A percentile compares a stretch with the other conserved stretches of the same genome.
phyloP scores from a whole-genome alignment of 2,329 filamentous ascomycete species.

The Colletotrichum musae region DNA sequence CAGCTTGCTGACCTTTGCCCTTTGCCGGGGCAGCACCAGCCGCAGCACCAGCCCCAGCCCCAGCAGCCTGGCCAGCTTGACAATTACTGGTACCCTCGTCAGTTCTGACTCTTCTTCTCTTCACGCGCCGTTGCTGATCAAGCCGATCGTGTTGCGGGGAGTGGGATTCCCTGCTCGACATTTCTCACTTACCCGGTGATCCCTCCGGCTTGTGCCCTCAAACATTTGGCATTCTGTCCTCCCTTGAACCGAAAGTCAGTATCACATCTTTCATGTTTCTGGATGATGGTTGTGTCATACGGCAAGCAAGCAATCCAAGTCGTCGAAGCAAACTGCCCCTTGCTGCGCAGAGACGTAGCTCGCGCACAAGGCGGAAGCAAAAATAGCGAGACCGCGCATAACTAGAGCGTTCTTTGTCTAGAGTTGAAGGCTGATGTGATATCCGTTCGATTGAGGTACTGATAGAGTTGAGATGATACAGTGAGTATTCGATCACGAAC shows the following conservation, averaged over 20 bases:
- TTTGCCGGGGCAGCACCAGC: slow-evolving; percentile 17
- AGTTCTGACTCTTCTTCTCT: not conserved
- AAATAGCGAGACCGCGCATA: slow-evolving; percentile 27
- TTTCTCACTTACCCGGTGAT: slow-evolving; percentile 22
- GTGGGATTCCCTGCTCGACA: no score
- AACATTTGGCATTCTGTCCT: slow-evolving; percentile 34
- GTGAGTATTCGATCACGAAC: not conserved
- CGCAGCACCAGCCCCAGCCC: slow-evolving; percentile 5
- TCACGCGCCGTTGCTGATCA: not conserved
- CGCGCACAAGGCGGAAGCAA: slow-evolving; percentile 31
- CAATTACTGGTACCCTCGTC: slow-evolving; percentile 1
- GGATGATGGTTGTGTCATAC: not conserved
- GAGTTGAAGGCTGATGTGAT: not conserved
- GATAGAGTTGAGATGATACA: no score
- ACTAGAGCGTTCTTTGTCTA: not conserved
- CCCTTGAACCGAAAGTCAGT: slow-evolving; percentile 10
- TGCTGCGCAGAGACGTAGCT: slow-evolving; percentile 34
- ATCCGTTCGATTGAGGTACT: no score
- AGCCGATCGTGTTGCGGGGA: no score
- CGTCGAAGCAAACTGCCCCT: slow-evolving; percentile 36
- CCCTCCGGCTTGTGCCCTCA: slow-evolving; percentile 31
- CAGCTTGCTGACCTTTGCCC: slow-evolving; percentile 11
- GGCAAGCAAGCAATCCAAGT: slow-evolving; percentile 30
- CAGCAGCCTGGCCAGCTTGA: slow-evolving; percentile 9
- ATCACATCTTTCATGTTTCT: not conserved